phyloP scores from a whole-genome alignment of 768 basidiomycete species.

The Paxillus ammoniavirescens region DNA sequence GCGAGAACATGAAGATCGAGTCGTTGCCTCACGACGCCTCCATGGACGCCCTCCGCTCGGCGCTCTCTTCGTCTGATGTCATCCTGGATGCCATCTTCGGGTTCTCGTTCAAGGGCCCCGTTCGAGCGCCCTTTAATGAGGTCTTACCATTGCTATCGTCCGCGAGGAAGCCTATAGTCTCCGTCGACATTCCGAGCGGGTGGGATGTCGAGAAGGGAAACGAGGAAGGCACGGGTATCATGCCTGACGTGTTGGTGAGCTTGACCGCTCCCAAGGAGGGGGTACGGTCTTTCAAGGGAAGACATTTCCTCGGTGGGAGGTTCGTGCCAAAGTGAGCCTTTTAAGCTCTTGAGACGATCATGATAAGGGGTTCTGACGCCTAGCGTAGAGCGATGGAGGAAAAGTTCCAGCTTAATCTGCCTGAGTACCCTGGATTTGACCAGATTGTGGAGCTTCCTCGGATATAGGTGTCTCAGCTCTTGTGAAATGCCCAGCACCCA shows the following conservation, averaged over 20 bases:
- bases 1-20: constrained; percentile 83
- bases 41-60: constrained; percentile 43
- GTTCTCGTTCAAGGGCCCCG: constrained; percentile 92
- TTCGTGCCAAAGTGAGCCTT: constrained; percentile 81
- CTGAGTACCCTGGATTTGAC: constrained; percentile 71
- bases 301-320: constrained; percentile 91
- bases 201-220: constrained; percentile 91
- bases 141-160: constrained; percentile 65
- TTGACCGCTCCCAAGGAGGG: constrained; percentile 95
- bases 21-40: constrained; percentile 56
- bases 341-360: not conserved
- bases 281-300: constrained; percentile 69
- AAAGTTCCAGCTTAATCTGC: constrained; percentile 77
- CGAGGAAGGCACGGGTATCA: constrained; percentile 50
- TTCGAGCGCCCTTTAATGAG: constrained; percentile 82
- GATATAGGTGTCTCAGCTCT: not conserved
- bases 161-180: constrained; percentile 79
- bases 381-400: constrained; percentile 60
- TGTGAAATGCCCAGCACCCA: constrained; percentile 4
- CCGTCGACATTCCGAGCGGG: constrained; percentile 94
- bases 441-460: constrained; percentile 80
- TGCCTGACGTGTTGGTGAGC: constrained; percentile 81
- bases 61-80: constrained; percentile 66
- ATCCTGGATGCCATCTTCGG: constrained; percentile 97
- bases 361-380: constrained; percentile 1